Conservation (phyloP, 305 asterid genomes). For the Nicotiana rustica region DNA sequence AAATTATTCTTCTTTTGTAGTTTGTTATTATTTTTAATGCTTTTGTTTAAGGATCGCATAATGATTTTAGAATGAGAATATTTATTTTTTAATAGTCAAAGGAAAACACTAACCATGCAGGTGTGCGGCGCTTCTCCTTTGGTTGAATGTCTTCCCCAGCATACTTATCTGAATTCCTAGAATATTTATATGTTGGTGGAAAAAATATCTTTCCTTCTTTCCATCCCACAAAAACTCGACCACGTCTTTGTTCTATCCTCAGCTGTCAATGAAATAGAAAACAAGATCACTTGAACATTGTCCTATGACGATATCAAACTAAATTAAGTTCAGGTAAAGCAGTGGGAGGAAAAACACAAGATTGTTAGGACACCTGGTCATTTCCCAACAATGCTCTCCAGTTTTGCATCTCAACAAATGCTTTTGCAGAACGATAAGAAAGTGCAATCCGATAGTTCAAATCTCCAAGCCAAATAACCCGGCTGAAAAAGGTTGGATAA, state of each 20-base stretch:
- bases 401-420: conserved; percentile 53
- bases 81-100: background rate
- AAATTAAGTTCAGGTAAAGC: background rate
- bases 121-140: conserved; percentile 49
- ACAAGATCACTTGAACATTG: background rate
- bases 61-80: conserved; percentile 11
- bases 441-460: conserved; percentile 49
- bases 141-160: conserved; percentile 45
- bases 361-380: conserved; percentile 43
- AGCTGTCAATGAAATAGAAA: conserved; percentile 38
- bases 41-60: background rate
- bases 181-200: conserved; percentile 54
- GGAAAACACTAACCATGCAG: conserved; percentile 46
- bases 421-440: conserved; percentile 46
- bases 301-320: background rate
- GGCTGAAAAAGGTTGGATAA: conserved; percentile 38
- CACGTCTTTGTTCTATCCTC: conserved; percentile 47
- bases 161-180: conserved; percentile 48
- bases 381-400: conserved; percentile 49
- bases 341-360: background rate
- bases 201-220: conserved; percentile 50
- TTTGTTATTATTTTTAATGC: background rate
- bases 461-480: conserved; percentile 51
- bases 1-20: background rate
- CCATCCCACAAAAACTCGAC: conserved; percentile 50